These are phyloP conservation scores for Acrocalymma vagum DNA, from an alignment of 2,329 filamentous ascomycete species.

Conservation along the genomic window DNA sequence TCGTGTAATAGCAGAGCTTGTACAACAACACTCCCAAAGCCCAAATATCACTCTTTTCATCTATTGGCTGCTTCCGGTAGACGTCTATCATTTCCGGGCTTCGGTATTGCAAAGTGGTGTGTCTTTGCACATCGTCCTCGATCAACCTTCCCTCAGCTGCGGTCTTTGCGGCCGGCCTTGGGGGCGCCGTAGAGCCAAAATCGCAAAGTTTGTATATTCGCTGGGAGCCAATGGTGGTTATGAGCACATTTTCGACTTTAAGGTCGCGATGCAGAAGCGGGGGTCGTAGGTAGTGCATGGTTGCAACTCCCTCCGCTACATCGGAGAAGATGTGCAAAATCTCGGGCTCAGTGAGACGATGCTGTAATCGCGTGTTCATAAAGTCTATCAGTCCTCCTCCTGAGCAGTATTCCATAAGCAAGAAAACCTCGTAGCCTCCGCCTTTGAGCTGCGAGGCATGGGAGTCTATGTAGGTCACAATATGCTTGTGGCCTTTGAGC, in stretches of 20 bases:
- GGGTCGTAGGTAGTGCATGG: conserved; percentile 98
- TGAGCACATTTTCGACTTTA: conserved; percentile 98
- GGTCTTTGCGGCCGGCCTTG: conserved; percentile 83
- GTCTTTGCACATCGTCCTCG: conserved; percentile 95
- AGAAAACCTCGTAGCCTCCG: conserved; percentile 95
- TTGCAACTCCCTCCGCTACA: conserved; percentile 93
- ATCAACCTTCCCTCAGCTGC: conserved; percentile 89
- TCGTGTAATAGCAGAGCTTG: conserved; percentile 99
- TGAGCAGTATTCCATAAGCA: conserved; percentile 97
- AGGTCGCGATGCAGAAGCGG: conserved; percentile 91
- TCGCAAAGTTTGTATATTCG: conserved; percentile 95
- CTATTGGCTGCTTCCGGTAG: conserved; percentile 93
- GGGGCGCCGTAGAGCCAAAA: conserved; percentile 90
- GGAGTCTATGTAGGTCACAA: conserved; percentile 98
- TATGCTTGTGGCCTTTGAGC: conserved; percentile 92
- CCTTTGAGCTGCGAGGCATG: conserved; percentile 93
- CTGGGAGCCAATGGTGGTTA: conserved; percentile 72
- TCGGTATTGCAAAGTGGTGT: conserved; percentile 96
- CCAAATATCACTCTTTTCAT: conserved; percentile 99
- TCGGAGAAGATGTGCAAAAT: conserved; percentile 97
- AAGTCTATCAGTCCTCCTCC: conserved; percentile 98
- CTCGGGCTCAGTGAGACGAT: conserved; percentile 95
- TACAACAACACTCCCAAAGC: conserved; percentile 93
- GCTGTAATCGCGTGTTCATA: conserved; percentile 98
- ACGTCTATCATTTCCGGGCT: conserved; percentile 99